Conservation (phyloP, 2,329 filamentous ascomycete species). For the Venturia asperata region DNA sequence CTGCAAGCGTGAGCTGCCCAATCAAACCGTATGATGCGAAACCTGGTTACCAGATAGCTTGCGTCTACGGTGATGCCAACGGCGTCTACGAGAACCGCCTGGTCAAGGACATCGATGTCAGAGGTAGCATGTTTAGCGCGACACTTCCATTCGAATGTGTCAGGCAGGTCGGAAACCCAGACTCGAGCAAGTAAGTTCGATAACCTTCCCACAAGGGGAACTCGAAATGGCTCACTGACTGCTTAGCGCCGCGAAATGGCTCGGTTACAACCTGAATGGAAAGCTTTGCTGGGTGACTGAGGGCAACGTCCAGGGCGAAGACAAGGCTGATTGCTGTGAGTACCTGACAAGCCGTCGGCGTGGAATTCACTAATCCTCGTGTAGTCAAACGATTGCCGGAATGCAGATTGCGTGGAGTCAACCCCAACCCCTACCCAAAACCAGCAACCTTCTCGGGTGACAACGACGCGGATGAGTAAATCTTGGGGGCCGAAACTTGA, state of each 20-base stretch:
- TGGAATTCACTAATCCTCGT: background rate
- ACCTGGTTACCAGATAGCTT: background rate
- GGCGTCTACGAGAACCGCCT: conserved; percentile 11
- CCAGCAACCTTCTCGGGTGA: too few relatives aligned
- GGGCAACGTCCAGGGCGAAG: conserved; percentile 12
- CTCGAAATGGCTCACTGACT: background rate
- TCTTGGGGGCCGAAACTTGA: too few relatives aligned
- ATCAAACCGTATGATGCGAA: conserved; percentile 6
- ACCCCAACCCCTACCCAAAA: too few relatives aligned
- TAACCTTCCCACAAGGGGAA: background rate
- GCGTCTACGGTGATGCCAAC: background rate
- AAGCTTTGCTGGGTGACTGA: conserved; percentile 13
- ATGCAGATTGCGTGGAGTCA: background rate
- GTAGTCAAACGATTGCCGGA: background rate
- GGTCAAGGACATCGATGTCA: background rate
- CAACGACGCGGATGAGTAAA: background rate
- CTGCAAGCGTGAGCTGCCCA: background rate
- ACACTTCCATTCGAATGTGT: conserved; percentile 14
- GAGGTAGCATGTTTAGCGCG: background rate
- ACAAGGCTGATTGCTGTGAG: conserved; percentile 13
- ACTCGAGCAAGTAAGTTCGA: background rate
- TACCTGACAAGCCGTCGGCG: background rate
- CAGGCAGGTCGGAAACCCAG: conserved; percentile 6
- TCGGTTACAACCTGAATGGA: conserved; percentile 11
- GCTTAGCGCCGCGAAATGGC: conserved; percentile 7